Evolutionary conservation across 2,329 filamentous ascomycete genomes (phyloP).

Genomic region (Pyrenochaeta sp.): DNA sequence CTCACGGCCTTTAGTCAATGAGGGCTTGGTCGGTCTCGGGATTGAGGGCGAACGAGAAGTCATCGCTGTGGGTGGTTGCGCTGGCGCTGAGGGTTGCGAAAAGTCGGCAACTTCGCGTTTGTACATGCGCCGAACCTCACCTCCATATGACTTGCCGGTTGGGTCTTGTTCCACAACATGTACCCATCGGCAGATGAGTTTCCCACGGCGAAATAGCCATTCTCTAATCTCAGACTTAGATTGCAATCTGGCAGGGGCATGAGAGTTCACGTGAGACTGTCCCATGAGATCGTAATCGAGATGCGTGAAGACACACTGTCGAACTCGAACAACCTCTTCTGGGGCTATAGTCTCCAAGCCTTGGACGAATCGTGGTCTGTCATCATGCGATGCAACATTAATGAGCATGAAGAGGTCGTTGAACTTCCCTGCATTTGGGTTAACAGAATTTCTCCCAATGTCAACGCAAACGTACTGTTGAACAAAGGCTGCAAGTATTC

Average conservation of each 20-base stretch:
- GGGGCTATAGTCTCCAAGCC: slow-evolving; percentile 2
- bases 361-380: neutral
- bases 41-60: neutral
- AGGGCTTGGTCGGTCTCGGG: neutral
- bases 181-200: slow-evolving; percentile 21
- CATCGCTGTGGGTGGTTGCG: too few relatives aligned
- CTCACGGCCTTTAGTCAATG: too few relatives aligned
- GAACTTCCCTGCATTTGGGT: slow-evolving; percentile 18
- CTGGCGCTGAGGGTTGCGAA: too few relatives aligned
- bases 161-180: slow-evolving; percentile 9
- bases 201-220: slow-evolving; percentile 14
- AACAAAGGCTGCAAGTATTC: slow-evolving; percentile 29
- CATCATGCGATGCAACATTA: slow-evolving; percentile 2
- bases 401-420: slow-evolving; percentile 17
- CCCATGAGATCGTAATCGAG: neutral
- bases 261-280: neutral
- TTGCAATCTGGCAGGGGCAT: neutral
- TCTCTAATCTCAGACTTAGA: slow-evolving; percentile 5
- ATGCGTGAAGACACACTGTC: slow-evolving; percentile 6
- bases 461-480: slow-evolving; percentile 18
- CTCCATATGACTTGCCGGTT: slow-evolving; percentile 15
- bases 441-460: neutral
- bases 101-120: slow-evolving; percentile 9
- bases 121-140: slow-evolving; percentile 16
- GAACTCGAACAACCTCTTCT: neutral